These are phyloP conservation scores for Aspergillus calidoustus DNA, from an alignment of 2,329 filamentous ascomycete species.

Conservation along the genomic window DNA sequence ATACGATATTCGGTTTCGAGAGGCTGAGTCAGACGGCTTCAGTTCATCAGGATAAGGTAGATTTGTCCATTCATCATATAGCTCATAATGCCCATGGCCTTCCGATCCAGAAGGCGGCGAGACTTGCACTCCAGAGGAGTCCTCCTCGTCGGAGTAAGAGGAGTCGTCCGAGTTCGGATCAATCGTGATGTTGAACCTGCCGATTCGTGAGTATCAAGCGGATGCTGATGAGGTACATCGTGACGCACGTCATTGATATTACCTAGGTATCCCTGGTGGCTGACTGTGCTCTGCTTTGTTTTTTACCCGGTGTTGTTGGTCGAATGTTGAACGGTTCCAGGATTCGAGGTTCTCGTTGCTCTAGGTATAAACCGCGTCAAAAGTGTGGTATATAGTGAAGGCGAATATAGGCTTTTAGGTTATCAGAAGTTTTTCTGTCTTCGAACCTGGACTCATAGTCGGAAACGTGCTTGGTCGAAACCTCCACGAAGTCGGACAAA, in stretches of 20 bases:
- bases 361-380: background rate
- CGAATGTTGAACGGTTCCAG: background rate
- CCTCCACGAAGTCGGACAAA: background rate
- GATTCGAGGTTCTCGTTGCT: background rate
- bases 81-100: conserved; percentile 46
- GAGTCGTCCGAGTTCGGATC: conserved; percentile 46
- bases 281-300: background rate
- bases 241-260: conserved; percentile 29
- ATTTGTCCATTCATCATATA: conserved; percentile 46
- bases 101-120: conserved; percentile 46
- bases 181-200: conserved; percentile 51
- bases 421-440: background rate
- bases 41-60: conserved; percentile 51
- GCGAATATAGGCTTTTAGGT: background rate
- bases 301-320: conserved; percentile 12
- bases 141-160: conserved; percentile 49
- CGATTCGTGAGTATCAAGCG: conserved; percentile 18
- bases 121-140: conserved; percentile 50
- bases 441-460: background rate
- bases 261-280: conserved; percentile 5
- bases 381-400: background rate
- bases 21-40: conserved; percentile 54
- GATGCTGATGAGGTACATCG: conserved; percentile 2
- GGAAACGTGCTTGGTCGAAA: background rate
- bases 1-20: conserved; percentile 47